These are phyloP conservation scores for Tricholoma furcatifolium DNA, from an alignment of 768 basidiomycete genomes.

Conservation along the genomic window DNA sequence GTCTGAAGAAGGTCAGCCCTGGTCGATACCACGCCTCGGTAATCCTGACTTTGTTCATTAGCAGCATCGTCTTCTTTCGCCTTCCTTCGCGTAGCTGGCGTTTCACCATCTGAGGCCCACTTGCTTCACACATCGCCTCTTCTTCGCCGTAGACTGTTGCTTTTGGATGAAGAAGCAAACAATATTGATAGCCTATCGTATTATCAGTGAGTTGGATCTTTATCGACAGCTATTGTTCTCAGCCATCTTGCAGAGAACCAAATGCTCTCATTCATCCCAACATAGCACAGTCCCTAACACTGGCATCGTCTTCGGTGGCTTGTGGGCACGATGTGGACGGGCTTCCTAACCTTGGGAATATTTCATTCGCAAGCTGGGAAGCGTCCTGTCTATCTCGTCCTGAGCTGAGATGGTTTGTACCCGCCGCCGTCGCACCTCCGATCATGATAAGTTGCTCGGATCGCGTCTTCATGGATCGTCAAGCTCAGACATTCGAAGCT, in stretches of 20 bases:
- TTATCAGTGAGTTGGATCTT: slow-evolving; percentile 34
- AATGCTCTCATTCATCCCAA: slow-evolving; percentile 44
- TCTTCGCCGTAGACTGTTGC: slow-evolving; percentile 53
- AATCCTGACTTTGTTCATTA: background rate
- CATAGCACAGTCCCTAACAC: slow-evolving; percentile 34
- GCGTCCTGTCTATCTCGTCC: slow-evolving; percentile 81
- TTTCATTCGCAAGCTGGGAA: slow-evolving; percentile 62
- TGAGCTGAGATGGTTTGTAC: slow-evolving; percentile 81
- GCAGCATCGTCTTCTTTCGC: slow-evolving; percentile 61
- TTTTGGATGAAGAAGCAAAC: slow-evolving; percentile 42
- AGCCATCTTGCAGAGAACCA: slow-evolving; percentile 43
- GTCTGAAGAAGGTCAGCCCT: slow-evolving; percentile 55
- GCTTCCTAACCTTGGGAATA: slow-evolving; percentile 56
- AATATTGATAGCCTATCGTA: slow-evolving; percentile 41
- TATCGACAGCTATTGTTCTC: slow-evolving; percentile 1
- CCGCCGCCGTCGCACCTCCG: slow-evolving; percentile 83
- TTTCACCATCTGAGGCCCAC: slow-evolving; percentile 65
- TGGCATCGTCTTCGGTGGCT: slow-evolving; percentile 22
- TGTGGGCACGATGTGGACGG: slow-evolving; percentile 36
- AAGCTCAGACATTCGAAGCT: slow-evolving; percentile 58
- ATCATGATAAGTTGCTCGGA: slow-evolving; percentile 72
- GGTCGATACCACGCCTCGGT: background rate
- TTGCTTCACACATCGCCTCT: slow-evolving; percentile 57
- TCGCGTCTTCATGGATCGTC: slow-evolving; percentile 75
- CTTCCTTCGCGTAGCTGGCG: slow-evolving; percentile 70